A percentile compares a stretch with the other conserved stretches of the same genome.
Evolutionary conservation across 176 grass and related monocot genomes (phyloP).

Genomic region (Oryza glaberrima): DNA sequence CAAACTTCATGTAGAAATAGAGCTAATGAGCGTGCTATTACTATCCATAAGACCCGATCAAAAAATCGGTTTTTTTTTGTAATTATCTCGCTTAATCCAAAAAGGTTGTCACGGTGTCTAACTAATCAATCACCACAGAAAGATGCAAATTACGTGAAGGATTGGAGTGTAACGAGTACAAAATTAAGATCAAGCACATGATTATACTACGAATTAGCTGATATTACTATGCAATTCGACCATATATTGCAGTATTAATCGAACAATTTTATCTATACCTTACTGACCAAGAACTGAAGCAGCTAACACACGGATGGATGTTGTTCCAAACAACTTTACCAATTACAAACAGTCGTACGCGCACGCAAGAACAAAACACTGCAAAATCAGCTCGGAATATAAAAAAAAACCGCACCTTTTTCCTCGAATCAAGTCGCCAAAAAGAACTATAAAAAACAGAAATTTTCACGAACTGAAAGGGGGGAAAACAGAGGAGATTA

Average conservation of each 20-base stretch:
- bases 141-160: not conserved
- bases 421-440: not conserved
- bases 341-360: slow-evolving; percentile 2
- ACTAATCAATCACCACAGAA: slow-evolving; percentile 6
- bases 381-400: not conserved
- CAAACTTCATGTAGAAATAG: not conserved
- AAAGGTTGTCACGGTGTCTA: slow-evolving; percentile 22
- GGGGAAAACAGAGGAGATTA: not conserved
- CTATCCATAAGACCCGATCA: not conserved
- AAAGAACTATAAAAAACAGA: not conserved
- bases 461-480: slow-evolving; percentile 9
- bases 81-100: slow-evolving; percentile 23
- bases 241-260: not conserved
- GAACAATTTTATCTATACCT: not conserved
- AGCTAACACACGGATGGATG: not conserved
- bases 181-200: not conserved
- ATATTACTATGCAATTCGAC: not conserved
- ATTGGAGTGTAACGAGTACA: not conserved
- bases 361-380: not conserved
- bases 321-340: not conserved
- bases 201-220: not conserved
- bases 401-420: not conserved
- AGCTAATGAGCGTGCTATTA: slow-evolving; percentile 2
- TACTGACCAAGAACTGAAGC: slow-evolving; percentile 8
- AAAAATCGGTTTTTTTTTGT: not conserved